Conservation (phyloP, 2,329 filamentous ascomycete genomes). For the Ophiocordyceps sinensis region DNA sequence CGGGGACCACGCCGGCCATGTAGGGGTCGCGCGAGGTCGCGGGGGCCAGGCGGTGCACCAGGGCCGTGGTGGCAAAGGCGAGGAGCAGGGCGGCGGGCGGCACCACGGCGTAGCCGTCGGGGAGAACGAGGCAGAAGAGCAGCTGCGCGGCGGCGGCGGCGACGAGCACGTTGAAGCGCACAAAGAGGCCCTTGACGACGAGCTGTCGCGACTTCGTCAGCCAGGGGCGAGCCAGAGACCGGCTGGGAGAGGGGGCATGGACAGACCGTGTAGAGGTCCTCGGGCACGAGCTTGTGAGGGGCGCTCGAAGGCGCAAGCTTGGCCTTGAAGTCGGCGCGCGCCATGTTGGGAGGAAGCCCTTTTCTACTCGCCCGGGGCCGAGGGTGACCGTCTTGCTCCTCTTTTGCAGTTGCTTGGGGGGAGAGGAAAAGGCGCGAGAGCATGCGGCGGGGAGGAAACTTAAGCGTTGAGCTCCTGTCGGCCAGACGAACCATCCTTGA, state of each 20-base stretch:
- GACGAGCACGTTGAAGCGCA: conserved; percentile 15
- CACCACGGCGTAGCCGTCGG: conserved; percentile 18
- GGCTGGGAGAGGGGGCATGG: neutral
- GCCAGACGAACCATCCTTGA: too few relatives aligned
- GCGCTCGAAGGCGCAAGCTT: conserved; percentile 9
- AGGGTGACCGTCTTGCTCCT: too few relatives aligned
- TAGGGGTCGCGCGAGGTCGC: conserved; percentile 4
- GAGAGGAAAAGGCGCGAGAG: too few relatives aligned
- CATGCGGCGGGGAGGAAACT: too few relatives aligned
- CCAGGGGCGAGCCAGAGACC: neutral
- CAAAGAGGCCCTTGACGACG: conserved; percentile 19
- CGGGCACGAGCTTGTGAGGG: conserved; percentile 3
- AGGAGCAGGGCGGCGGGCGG: conserved; percentile 16
- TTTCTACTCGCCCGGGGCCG: too few relatives aligned
- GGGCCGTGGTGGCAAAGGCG: conserved; percentile 15
- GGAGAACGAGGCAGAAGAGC: conserved; percentile 17
- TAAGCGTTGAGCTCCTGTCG: too few relatives aligned
- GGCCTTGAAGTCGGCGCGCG: conserved; percentile 8
- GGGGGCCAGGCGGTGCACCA: conserved; percentile 9
- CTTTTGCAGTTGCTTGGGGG: too few relatives aligned
- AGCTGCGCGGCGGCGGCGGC: conserved; percentile 21
- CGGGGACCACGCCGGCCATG: conserved; percentile 13
- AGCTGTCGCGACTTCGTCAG: neutral
- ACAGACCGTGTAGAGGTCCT: neutral
- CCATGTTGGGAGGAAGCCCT: neutral